Evolutionary conservation across 352 stramenopile species (phyloP).

Genomic region (Pythium volutum): DNA sequence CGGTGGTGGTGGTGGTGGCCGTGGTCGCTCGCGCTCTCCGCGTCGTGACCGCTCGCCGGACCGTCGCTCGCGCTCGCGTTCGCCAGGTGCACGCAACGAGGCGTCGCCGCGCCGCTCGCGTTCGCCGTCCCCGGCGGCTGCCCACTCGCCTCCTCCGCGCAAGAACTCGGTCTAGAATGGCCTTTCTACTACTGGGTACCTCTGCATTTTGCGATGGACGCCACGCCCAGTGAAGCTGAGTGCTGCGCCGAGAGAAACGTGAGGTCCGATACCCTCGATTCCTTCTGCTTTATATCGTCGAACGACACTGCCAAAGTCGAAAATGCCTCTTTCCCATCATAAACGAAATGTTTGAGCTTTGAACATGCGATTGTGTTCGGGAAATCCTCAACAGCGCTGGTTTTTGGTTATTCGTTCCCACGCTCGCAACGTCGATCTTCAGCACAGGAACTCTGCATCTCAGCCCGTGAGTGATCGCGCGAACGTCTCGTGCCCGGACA

Average conservation of each 20-base stretch:
- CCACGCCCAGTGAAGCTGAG: background rate
- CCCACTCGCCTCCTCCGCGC: conserved; percentile 47
- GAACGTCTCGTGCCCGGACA: too few relatives aligned
- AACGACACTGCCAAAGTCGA: conserved; percentile 7
- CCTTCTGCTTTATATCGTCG: conserved; percentile 10
- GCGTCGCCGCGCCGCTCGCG: conserved; percentile 58
- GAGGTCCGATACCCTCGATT: background rate
- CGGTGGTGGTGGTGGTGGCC: conserved; percentile 9
- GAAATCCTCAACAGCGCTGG: too few relatives aligned
- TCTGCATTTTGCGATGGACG: background rate
- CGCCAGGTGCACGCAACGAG: conserved; percentile 55
- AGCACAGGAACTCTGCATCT: too few relatives aligned
- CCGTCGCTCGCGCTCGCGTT: conserved; percentile 69
- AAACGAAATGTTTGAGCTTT: background rate
- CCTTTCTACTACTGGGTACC: background rate
- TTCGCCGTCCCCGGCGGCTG: conserved; percentile 55
- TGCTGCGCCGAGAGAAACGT: background rate
- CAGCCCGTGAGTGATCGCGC: too few relatives aligned
- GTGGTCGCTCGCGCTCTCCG: conserved; percentile 62
- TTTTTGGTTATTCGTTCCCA: too few relatives aligned
- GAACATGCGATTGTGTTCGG: too few relatives aligned
- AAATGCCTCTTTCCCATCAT: conserved; percentile 6
- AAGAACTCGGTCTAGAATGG: conserved; percentile 71
- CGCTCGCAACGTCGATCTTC: too few relatives aligned
- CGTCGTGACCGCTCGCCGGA: conserved; percentile 51